Conservation (phyloP, 2,329 filamentous ascomycete species). For the Plectosphaerella plurivora region DNA sequence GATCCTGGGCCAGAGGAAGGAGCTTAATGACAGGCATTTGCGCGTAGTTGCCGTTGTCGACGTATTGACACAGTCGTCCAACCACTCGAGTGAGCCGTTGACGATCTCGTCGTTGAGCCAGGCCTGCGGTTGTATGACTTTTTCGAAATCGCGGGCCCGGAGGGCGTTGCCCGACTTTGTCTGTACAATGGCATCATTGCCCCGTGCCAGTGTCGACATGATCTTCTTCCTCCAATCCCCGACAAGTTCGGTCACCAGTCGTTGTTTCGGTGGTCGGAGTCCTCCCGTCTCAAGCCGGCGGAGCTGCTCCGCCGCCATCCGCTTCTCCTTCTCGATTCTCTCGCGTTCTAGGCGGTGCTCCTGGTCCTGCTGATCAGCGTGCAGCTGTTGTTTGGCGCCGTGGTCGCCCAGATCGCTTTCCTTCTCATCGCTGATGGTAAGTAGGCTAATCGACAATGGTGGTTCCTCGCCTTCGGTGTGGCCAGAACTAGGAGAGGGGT, state of each 20-base stretch:
- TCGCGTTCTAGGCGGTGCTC: not conserved
- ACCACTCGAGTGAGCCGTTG: conserved; percentile 58
- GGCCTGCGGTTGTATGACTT: conserved; percentile 46
- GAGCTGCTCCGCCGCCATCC: conserved; percentile 1
- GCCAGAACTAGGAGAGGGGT: too few species aligned
- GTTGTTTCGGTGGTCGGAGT: conserved; percentile 6
- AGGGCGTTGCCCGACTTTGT: conserved; percentile 11
- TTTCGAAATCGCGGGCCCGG: conserved; percentile 56
- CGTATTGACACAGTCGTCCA: conserved; percentile 56
- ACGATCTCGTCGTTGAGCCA: conserved; percentile 80
- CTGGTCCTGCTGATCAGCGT: conserved; percentile 2
- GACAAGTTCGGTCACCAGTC: conserved; percentile 5
- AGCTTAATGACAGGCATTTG: conserved; percentile 19
- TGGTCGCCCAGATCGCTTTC: conserved; percentile 11
- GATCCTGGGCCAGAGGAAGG: conserved; percentile 60
- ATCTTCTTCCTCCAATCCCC: conserved; percentile 5
- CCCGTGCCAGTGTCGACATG: not conserved
- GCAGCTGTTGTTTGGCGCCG: conserved; percentile 6
- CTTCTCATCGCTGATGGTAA: conserved; percentile 11
- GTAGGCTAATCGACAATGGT: not conserved
- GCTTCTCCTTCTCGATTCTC: conserved; percentile 3
- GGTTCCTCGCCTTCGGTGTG: not conserved
- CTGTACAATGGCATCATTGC: conserved; percentile 1
- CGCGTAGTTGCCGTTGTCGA: conserved; percentile 21
- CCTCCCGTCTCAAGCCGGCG: conserved; percentile 8